These are phyloP conservation scores for Madurella mycetomatis DNA, from an alignment of 2,329 filamentous ascomycete species.

Conservation along the genomic window DNA sequence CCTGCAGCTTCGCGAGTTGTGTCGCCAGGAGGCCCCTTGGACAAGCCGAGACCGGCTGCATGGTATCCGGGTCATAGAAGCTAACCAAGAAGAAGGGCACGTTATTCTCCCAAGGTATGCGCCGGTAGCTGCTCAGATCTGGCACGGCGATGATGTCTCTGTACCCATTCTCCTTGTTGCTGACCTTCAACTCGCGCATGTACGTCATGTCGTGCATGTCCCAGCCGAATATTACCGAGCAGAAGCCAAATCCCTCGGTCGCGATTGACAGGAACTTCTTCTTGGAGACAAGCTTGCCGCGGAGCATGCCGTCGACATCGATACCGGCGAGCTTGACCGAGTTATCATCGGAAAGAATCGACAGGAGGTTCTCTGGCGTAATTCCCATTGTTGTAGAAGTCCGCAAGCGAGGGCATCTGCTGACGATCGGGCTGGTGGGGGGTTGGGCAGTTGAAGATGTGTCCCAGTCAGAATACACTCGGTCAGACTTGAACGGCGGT, in stretches of 20 bases:
- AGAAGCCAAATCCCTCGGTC: conserved; percentile 83
- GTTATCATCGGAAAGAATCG: conserved; percentile 64
- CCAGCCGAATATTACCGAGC: conserved; percentile 92
- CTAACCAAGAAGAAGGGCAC: conserved; percentile 80
- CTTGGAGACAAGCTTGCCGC: conserved; percentile 88
- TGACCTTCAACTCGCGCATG: conserved; percentile 76
- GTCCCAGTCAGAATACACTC: too few relatives aligned
- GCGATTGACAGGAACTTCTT: conserved; percentile 85
- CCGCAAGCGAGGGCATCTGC: neutral
- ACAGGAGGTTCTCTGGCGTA: conserved; percentile 60
- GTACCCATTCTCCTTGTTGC: conserved; percentile 88
- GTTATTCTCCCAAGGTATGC: conserved; percentile 88
- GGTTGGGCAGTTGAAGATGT: too few relatives aligned
- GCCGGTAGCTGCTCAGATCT: conserved; percentile 70
- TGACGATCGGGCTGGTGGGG: too few relatives aligned
- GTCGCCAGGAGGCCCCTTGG: conserved; percentile 71
- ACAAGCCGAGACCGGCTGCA: conserved; percentile 67
- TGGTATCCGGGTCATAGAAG: conserved; percentile 77
- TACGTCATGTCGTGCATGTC: conserved; percentile 96
- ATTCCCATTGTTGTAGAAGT: conserved; percentile 30
- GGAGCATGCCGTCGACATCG: conserved; percentile 81
- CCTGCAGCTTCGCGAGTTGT: conserved; percentile 62
- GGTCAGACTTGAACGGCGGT: too few relatives aligned
- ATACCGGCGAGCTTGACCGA: conserved; percentile 84
- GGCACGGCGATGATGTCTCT: conserved; percentile 78